Evolutionary conservation across 768 basidiomycete genomes (phyloP).

Genomic region (Coprinopsis marcescibilis): DNA sequence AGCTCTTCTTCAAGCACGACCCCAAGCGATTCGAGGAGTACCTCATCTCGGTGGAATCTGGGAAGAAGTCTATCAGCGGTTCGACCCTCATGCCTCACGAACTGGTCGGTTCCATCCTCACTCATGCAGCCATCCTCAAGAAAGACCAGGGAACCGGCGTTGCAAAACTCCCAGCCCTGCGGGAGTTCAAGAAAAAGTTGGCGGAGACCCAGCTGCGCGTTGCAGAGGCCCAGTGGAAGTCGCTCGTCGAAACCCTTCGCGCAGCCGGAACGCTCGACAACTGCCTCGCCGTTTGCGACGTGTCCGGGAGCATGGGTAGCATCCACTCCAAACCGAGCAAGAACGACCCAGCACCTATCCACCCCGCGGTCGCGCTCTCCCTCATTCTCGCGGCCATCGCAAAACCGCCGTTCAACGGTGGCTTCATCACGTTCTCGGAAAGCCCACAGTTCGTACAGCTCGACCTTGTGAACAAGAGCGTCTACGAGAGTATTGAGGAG

Average conservation of each 20-base stretch:
- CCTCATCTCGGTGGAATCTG: conserved; percentile 49
- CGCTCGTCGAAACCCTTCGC: conserved; percentile 47
- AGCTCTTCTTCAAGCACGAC: conserved; percentile 53
- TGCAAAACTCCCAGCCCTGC: conserved; percentile 18
- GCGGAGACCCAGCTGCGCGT: conserved; percentile 36
- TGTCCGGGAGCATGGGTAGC: conserved; percentile 67
- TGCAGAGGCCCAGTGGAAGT: conserved; percentile 62
- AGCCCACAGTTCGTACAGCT: conserved; percentile 45
- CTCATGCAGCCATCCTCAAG: neutral
- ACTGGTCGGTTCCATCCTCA: conserved; percentile 38
- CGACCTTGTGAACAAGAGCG: conserved; percentile 31
- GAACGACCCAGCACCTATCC: conserved; percentile 38
- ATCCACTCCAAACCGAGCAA: conserved; percentile 9
- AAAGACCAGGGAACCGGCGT: neutral
- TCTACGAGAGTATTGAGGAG: conserved; percentile 29
- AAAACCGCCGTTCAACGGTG: conserved; percentile 55
- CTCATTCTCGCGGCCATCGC: conserved; percentile 59
- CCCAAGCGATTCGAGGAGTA: conserved; percentile 52
- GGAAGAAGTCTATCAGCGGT: conserved; percentile 53
- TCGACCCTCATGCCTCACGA: conserved; percentile 65
- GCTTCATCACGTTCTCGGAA: conserved; percentile 65
- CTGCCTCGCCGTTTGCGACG: conserved; percentile 64
- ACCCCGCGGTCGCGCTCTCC: conserved; percentile 59
- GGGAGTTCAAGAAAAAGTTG: conserved; percentile 23
- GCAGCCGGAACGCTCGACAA: conserved; percentile 54